Evolutionary conservation across 2,329 filamentous ascomycete genomes (phyloP), one percentile per base, ranked within the genome.

Genomic region (Exophiala viscosa): DNA sequence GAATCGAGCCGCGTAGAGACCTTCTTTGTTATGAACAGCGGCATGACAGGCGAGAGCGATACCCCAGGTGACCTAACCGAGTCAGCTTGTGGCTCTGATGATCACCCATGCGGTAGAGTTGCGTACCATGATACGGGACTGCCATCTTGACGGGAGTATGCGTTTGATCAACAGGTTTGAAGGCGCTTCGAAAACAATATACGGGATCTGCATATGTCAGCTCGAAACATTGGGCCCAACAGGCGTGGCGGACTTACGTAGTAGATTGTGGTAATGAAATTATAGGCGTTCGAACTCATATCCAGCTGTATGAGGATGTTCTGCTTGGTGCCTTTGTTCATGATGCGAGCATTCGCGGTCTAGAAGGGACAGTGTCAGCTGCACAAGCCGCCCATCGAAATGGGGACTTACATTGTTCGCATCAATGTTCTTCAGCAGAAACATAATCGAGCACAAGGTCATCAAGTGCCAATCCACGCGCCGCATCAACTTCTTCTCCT

Each of bases 141-240:
- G 65, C 64, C 65, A 68, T 50, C 62, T 63, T 7, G 64, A 66
- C 20, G 86, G 86, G 0, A 85, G 85, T 4, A 88, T 72, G 73
- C 75, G 82, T 66, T 89, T 90, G 73, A 85, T 88, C 18, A 76
- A 67, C 51, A 89, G 76, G 58, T 83, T 89, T 48, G 76, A 76
- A 0, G 87, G 86, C 34, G 89, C 85, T 66, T 88, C 82, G 58
- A 86, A 86, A 41, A 88, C 18, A 61, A 88, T 87, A 67, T 89
- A 90, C 5, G 81, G 81, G 64, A 89, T 76, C 68, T 86, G 89
- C 60, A 3, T 60, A 5, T 17, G 20, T 11, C 23, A 15, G 14
- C 14, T 23, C 31, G 6, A 40, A 36, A 17, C 17, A 7, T 6
- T 14, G 14, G 5, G 3, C 23, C 20, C 3, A 4, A 4, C 8